Evolutionary conservation across 768 basidiomycete species (phyloP), one percentile per base, ranked within the genome.

Genomic region (Xanthoconium stramineum): DNA sequence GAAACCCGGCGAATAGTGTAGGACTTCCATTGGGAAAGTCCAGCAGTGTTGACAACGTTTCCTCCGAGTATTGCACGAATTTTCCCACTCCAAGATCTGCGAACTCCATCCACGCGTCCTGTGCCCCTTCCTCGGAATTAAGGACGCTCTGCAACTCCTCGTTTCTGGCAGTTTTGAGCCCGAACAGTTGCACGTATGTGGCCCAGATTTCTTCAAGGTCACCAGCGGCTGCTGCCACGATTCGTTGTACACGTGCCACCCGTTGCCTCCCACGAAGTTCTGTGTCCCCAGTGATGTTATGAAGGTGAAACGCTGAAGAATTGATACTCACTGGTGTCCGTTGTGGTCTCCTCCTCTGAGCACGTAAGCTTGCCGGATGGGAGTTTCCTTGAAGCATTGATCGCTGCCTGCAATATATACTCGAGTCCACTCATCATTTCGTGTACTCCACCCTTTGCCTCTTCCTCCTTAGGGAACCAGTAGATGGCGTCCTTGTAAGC

Each of bases 131-230:
- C 19, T 57, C 47, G 0, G 29, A 53, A 37, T 33, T 49, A 36
- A 53, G 51, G 0, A 53, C 5, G 1, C 51, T n/a, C 7, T 53
- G 56, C 19, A 57, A 7, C 8, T 53, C 39, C 12, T n/a, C 17
- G 28, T 37, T 2, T 28, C 35, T 12, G 10, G 11, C 35, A 24
- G 46, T 3, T 14, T 36, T n/a, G 17, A 58, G 47, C 13, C 3
- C 33, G 7, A 58, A 58, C 2, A 58, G 20, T 5, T 58, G 48
- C 1, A 54, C 24, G 6, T 58, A 58, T 1, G 52, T 50, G 3
- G 48, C 42, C 57, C 57, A 58, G 10, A 58, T 58, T 19, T 58
- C 57, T 10, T 58, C 52, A 3, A 58, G 35, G 32, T 58, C 52
- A 17, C 52, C 44, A 19, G 44, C 14, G 0, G 52, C 52, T 12